Evolutionary conservation across 2,329 filamentous ascomycete genomes (phyloP).

Genomic region (Ophidiomyces ophidiicola): DNA sequence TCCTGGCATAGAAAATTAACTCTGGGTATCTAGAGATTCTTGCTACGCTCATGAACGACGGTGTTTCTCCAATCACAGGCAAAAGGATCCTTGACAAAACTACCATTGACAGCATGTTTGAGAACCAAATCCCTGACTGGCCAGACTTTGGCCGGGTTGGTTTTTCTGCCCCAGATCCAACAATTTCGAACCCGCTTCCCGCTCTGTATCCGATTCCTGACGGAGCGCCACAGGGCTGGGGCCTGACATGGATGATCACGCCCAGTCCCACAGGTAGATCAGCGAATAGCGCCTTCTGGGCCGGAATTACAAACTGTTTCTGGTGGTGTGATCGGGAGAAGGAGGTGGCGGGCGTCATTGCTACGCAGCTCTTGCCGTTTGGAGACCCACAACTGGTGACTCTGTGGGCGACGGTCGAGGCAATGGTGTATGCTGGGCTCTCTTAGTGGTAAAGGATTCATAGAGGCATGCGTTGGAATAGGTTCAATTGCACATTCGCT

Average conservation of each 20-base stretch:
- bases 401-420: constrained; percentile 28
- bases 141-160: constrained; percentile 41
- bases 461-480: neutral
- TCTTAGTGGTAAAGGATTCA: constrained; percentile 1
- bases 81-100: constrained; percentile 42
- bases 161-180: constrained; percentile 38
- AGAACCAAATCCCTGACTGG: constrained; percentile 47
- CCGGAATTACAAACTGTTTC: constrained; percentile 47
- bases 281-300: constrained; percentile 43
- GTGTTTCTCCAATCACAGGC: constrained; percentile 46
- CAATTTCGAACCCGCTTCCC: constrained; percentile 26
- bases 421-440: constrained; percentile 24
- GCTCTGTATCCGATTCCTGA: constrained; percentile 28
- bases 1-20: neutral
- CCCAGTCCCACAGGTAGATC: constrained; percentile 43
- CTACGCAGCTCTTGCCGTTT: constrained; percentile 42
- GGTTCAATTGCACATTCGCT: neutral
- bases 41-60: constrained; percentile 51
- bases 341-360: constrained; percentile 44
- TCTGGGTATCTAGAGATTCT: constrained; percentile 40
- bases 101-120: constrained; percentile 53
- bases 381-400: constrained; percentile 32
- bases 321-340: constrained; percentile 53
- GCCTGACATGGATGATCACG: constrained; percentile 46
- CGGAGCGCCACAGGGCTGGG: constrained; percentile 52